Conservation (phyloP, 202 grass and related monocot species). For the Hordeum pubiflorum region DNA sequence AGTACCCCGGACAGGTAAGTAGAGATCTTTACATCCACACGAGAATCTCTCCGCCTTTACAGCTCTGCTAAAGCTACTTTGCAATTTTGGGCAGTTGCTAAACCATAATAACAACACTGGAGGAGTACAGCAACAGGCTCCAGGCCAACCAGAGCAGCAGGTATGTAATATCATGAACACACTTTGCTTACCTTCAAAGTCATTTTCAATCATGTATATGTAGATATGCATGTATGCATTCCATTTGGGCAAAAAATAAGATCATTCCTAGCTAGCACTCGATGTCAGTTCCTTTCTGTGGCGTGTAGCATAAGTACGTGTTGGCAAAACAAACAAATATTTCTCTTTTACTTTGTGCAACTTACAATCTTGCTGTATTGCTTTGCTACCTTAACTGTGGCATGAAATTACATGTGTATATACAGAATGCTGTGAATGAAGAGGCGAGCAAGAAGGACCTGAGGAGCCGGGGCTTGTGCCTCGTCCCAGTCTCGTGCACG, state of each 20-base stretch:
- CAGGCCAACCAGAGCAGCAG: slow-evolving; percentile 40
- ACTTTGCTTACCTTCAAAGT: slow-evolving; percentile 64
- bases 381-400: not conserved
- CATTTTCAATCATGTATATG: slow-evolving; percentile 29
- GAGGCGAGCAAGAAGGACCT: slow-evolving; percentile 60
- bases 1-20: slow-evolving; percentile 73
- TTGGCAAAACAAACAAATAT: not conserved
- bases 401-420: not conserved
- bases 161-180: slow-evolving; percentile 19
- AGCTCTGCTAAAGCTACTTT: slow-evolving; percentile 31
- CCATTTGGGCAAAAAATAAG: not conserved
- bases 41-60: slow-evolving; percentile 32
- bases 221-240: not conserved
- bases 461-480: slow-evolving; percentile 77
- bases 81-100: slow-evolving; percentile 46
- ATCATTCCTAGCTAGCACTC: not conserved
- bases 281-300: not conserved
- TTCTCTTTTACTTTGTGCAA: not conserved
- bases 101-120: slow-evolving; percentile 52
- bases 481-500: slow-evolving; percentile 83
- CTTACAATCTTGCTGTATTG: not conserved
- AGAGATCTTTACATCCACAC: slow-evolving; percentile 11
- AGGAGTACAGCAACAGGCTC: slow-evolving; percentile 37
- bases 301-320: not conserved
- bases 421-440: slow-evolving; percentile 31